Conservation (phyloP, 495 filamentous ascomycete species). For the Penicillium pancosmium region DNA sequence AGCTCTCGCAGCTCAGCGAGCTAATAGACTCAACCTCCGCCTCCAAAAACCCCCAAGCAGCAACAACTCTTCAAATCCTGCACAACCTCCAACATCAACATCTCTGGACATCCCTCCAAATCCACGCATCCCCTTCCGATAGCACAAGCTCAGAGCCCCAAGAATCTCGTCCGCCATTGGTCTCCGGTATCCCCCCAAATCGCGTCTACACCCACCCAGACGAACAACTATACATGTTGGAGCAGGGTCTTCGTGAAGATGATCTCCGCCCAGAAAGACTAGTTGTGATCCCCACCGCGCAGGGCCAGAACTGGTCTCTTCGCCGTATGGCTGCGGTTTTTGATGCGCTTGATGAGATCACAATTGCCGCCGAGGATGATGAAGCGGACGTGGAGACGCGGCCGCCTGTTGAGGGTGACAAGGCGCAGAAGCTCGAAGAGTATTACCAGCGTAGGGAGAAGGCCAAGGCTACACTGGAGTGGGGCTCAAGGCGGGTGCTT, state of each 20-base stretch:
- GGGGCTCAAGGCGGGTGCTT: slow-evolving; percentile 69
- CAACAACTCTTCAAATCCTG: slow-evolving; percentile 67
- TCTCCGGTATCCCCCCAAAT: slow-evolving; percentile 87
- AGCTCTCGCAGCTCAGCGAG: slow-evolving; percentile 36
- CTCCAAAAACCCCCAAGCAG: slow-evolving; percentile 35
- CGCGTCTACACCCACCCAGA: slow-evolving; percentile 91
- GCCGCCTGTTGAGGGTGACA: slow-evolving; percentile 15
- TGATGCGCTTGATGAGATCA: slow-evolving; percentile 59
- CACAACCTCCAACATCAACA: slow-evolving; percentile 88
- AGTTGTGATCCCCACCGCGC: slow-evolving; percentile 84
- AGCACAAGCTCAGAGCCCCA: slow-evolving; percentile 23
- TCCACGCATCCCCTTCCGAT: slow-evolving; percentile 45
- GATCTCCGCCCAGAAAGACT: slow-evolving; percentile 63
- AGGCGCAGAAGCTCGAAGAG: slow-evolving; percentile 37
- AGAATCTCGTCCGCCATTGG: slow-evolving; percentile 55
- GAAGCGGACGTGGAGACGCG: slow-evolving; percentile 3
- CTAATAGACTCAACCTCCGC: slow-evolving; percentile 35
- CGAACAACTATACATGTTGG: slow-evolving; percentile 79
- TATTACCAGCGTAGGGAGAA: slow-evolving; percentile 43
- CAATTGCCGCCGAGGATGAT: slow-evolving; percentile 27
- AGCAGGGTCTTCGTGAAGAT: slow-evolving; percentile 50
- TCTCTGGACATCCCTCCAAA: slow-evolving; percentile 72
- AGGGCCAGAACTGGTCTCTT: slow-evolving; percentile 83
- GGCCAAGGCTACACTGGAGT: slow-evolving; percentile 35
- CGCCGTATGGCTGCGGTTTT: slow-evolving; percentile 77